phyloP scores from a whole-genome alignment of 768 basidiomycete species.

The Hemileccinum impolitum region DNA sequence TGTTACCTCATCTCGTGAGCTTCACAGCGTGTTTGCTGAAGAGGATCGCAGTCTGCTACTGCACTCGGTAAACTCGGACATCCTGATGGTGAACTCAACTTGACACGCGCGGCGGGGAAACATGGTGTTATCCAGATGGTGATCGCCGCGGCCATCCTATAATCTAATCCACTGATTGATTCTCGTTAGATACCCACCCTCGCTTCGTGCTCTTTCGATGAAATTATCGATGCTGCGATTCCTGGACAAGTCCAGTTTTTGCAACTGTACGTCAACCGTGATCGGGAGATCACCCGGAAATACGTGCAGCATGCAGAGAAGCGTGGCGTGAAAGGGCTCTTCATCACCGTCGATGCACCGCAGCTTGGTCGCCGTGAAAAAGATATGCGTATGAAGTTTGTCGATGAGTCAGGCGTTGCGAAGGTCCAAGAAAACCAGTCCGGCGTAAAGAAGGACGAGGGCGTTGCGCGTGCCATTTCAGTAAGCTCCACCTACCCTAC shows the following conservation, averaged over 20 bases:
- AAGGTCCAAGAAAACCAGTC: constrained; percentile 25
- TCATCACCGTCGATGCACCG: constrained; percentile 94
- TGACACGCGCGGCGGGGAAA: constrained; percentile 82
- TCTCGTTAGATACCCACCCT: constrained; percentile 87
- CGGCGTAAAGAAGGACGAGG: constrained; percentile 47
- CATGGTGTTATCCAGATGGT: constrained; percentile 72
- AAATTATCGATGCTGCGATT: constrained; percentile 77
- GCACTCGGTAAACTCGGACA: constrained; percentile 90
- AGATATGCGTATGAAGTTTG: constrained; percentile 94
- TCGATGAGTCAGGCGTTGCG: constrained; percentile 48
- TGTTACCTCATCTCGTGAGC: constrained; percentile 27
- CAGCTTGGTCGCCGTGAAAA: constrained; percentile 90
- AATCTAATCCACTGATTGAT: constrained; percentile 17
- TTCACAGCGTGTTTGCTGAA: not conserved
- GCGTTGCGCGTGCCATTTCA: constrained; percentile 88
- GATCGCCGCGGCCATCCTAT: not conserved
- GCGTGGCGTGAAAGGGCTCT: constrained; percentile 83
- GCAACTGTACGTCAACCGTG: constrained; percentile 86
- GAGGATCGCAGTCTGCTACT: constrained; percentile 54
- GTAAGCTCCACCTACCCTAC: constrained; percentile 36
- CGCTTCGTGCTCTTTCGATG: constrained; percentile 90
- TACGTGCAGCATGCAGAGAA: constrained; percentile 85
- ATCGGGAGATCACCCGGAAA: constrained; percentile 78
- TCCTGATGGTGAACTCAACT: constrained; percentile 85
- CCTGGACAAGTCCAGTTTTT: constrained; percentile 79